phyloP scores from a whole-genome alignment of 2,329 filamentous ascomycete species.

The Colletotrichum sp. region DNA sequence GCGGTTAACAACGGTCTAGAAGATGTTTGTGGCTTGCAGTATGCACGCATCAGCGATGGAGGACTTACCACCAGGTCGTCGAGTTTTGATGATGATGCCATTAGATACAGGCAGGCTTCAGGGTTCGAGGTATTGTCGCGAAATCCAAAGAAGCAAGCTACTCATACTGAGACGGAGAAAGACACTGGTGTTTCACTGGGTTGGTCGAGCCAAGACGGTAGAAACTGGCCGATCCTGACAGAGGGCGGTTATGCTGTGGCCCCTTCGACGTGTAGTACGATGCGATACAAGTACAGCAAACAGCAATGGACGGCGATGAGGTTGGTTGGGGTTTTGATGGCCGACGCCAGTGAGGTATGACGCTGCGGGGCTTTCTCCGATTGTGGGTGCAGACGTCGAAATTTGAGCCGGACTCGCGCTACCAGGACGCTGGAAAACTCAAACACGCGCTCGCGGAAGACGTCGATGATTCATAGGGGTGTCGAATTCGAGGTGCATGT shows the following conservation, averaged over 20 bases:
- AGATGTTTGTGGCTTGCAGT: not conserved
- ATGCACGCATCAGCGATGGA: not conserved
- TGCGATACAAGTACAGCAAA: not conserved
- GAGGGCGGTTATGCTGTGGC: not conserved
- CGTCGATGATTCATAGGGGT: slow-evolving; percentile 6
- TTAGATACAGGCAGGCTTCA: not conserved
- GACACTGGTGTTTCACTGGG: not conserved
- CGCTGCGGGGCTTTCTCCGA: not conserved
- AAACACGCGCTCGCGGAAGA: not conserved
- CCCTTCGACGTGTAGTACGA: not conserved
- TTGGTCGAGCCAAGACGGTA: not conserved
- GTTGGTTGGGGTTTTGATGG: not conserved
- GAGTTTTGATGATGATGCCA: slow-evolving; percentile 11
- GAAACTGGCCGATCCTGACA: not conserved
- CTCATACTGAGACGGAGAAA: not conserved
- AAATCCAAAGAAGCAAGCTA: slow-evolving; percentile 1
- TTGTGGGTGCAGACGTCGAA: not conserved
- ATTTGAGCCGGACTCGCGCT: not conserved
- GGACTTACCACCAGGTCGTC: slow-evolving; percentile 17
- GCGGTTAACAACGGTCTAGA: not conserved
- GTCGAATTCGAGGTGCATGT: not conserved
- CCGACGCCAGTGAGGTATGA: not conserved
- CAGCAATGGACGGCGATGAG: not conserved
- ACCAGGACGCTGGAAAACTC: not conserved
- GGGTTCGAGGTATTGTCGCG: slow-evolving; percentile 17